Percentiles rank a stretch among this genome's conserved stretches.
Conservation (phyloP, 495 filamentous ascomycete species). For the Lineolata rhizophorae region DNA sequence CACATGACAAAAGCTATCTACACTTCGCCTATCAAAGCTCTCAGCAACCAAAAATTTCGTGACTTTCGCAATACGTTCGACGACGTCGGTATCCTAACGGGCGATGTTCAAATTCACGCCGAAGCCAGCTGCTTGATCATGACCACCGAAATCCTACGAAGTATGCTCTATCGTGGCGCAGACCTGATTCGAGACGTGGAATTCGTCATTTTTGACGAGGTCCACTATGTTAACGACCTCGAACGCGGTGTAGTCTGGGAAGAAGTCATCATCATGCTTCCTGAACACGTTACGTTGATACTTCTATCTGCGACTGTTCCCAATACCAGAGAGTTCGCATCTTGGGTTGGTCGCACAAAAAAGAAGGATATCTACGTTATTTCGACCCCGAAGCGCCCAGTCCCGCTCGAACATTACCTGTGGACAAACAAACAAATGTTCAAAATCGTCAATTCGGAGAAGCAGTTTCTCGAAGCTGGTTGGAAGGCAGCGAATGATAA, state of each 20-base stretch:
- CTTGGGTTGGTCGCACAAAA: slow-evolving; percentile 95
- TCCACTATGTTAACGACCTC: slow-evolving; percentile 96
- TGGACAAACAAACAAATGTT: slow-evolving; percentile 82
- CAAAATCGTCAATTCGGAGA: slow-evolving; percentile 86
- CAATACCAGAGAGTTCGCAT: slow-evolving; percentile 93
- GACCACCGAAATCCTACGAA: slow-evolving; percentile 94
- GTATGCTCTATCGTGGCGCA: slow-evolving; percentile 94
- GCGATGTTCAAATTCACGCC: slow-evolving; percentile 94
- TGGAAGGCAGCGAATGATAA: slow-evolving; percentile 88
- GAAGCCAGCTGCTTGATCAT: slow-evolving; percentile 97
- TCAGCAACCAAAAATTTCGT: slow-evolving; percentile 96
- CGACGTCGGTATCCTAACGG: slow-evolving; percentile 90
- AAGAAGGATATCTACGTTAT: slow-evolving; percentile 99
- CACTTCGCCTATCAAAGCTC: slow-evolving; percentile 93
- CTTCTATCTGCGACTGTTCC: slow-evolving; percentile 90
- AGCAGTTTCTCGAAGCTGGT: slow-evolving; percentile 69
- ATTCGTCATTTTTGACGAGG: slow-evolving; percentile 97
- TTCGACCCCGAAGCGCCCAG: slow-evolving; percentile 83
- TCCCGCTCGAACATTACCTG: slow-evolving; percentile 86
- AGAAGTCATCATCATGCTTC: slow-evolving; percentile 98
- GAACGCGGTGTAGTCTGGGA: slow-evolving; percentile 98
- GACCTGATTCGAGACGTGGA: slow-evolving; percentile 94
- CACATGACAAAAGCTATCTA: slow-evolving; percentile 99
- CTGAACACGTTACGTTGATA: slow-evolving; percentile 87
- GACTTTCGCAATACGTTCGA: slow-evolving; percentile 80